These are phyloP conservation scores for Pythium folliculosum DNA, from an alignment of 352 stramenopile species.

Conservation along the genomic window DNA sequence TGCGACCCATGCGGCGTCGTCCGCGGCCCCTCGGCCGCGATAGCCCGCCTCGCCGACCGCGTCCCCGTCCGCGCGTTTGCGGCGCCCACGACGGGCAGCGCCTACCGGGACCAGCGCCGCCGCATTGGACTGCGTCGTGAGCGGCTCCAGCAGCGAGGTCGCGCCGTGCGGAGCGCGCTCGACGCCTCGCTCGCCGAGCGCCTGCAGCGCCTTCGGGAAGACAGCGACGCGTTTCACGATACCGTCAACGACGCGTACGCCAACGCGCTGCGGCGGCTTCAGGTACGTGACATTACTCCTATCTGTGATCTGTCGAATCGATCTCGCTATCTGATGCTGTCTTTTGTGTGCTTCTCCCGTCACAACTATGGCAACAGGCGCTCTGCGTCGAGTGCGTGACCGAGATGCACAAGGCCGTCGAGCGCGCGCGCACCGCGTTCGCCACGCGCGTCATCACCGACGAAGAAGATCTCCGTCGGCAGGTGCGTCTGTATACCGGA, in stretches of 20 bases:
- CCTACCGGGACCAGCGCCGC: neutral
- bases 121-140: neutral
- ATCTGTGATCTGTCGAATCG: no score
- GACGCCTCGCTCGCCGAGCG: conserved; percentile 4
- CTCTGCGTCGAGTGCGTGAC: conserved; percentile 22
- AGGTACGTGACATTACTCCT: conserved; percentile 8
- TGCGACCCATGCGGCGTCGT: neutral
- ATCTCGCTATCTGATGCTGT: no score
- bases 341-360: no score
- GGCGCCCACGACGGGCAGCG: neutral
- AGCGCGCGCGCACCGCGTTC: conserved; percentile 1
- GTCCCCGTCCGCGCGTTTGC: neutral
- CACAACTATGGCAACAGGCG: neutral
- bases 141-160: conserved; percentile 5
- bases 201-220: neutral
- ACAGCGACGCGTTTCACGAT: neutral
- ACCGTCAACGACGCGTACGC: neutral
- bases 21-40: neutral
- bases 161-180: neutral
- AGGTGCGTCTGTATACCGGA: conserved; percentile 1
- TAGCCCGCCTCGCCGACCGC: neutral
- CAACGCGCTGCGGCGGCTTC: conserved; percentile 10
- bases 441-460: conserved; percentile 2
- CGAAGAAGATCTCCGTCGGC: conserved; percentile 4
- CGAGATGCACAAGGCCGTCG: conserved; percentile 23